These are phyloP conservation scores for Auricularia cornea DNA, from an alignment of 768 basidiomycete genomes.

Conservation along the genomic window DNA sequence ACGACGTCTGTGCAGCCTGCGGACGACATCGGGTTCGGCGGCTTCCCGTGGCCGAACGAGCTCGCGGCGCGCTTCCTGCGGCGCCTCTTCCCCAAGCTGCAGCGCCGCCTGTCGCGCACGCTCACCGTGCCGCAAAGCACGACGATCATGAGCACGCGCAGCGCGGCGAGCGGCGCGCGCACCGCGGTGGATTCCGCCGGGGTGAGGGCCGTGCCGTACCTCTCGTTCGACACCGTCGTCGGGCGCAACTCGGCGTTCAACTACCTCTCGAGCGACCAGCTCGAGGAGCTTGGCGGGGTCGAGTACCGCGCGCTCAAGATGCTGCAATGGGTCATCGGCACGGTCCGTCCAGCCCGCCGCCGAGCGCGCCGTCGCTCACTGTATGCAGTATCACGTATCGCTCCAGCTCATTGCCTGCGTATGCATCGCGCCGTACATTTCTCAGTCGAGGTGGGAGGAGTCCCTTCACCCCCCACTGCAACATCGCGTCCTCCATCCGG, in stretches of 20 bases:
- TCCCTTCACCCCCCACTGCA: constrained; percentile 55
- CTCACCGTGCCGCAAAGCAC: constrained; percentile 68
- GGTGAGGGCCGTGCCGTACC: constrained; percentile 55
- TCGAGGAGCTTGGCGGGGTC: constrained; percentile 91
- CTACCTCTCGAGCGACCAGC: constrained; percentile 64
- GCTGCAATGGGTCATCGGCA: constrained; percentile 70
- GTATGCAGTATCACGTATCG: constrained; percentile 75
- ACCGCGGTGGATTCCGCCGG: constrained; percentile 34
- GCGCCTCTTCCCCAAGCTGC: constrained; percentile 54
- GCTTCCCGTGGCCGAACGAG: constrained; percentile 28
- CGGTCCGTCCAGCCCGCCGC: no score
- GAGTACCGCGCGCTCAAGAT: constrained; percentile 82
- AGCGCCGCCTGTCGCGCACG: constrained; percentile 52
- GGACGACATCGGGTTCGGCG: constrained; percentile 20
- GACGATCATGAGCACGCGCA: constrained; percentile 30
- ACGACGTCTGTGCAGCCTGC: not conserved
- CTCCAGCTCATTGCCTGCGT: constrained; percentile 61
- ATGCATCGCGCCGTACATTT: constrained; percentile 76
- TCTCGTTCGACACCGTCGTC: constrained; percentile 78
- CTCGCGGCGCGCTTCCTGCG: constrained; percentile 38
- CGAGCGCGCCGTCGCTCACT: no score
- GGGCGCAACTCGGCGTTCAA: constrained; percentile 69
- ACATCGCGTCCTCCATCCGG: constrained; percentile 44
- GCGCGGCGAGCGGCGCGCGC: constrained; percentile 4
- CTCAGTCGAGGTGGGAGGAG: constrained; percentile 45